These are phyloP conservation scores for Aureobasidium sp. DNA, from an alignment of 2,329 filamentous ascomycete species.

Conservation along the genomic window DNA sequence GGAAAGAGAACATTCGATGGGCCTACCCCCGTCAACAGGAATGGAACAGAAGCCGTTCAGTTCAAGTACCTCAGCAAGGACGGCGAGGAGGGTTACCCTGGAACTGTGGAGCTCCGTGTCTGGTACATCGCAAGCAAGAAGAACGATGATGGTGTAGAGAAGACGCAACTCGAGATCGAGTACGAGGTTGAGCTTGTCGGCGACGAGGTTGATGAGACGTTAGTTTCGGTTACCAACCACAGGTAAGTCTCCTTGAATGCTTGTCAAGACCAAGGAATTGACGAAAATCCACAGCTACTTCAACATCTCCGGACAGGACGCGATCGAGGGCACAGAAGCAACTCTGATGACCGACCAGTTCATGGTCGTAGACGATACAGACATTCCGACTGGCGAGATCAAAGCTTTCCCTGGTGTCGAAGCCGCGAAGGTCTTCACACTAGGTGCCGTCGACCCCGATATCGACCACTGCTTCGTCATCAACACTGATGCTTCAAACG, in stretches of 20 bases:
- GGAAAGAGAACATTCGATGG: slow-evolving; percentile 72
- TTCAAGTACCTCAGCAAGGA: slow-evolving; percentile 60
- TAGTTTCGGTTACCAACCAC: slow-evolving; percentile 92
- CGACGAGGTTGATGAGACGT: slow-evolving; percentile 75
- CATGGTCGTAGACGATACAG: slow-evolving; percentile 64
- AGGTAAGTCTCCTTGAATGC: slow-evolving; percentile 47
- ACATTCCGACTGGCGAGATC: slow-evolving; percentile 67
- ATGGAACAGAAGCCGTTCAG: slow-evolving; percentile 38
- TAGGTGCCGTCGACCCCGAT: slow-evolving; percentile 63
- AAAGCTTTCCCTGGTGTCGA: slow-evolving; percentile 58
- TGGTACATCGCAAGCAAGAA: slow-evolving; percentile 72
- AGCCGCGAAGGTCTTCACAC: slow-evolving; percentile 60
- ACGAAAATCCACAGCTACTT: slow-evolving; percentile 48
- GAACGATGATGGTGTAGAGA: slow-evolving; percentile 51
- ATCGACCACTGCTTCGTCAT: slow-evolving; percentile 90
- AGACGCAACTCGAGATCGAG: slow-evolving; percentile 72
- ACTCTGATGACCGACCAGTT: slow-evolving; percentile 55
- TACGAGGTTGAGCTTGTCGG: slow-evolving; percentile 77
- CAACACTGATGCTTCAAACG: slow-evolving; percentile 51
- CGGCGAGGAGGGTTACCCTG: slow-evolving; percentile 85
- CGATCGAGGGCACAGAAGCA: slow-evolving; percentile 56
- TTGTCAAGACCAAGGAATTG: neutral
- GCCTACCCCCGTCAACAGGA: slow-evolving; percentile 51
- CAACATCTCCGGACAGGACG: slow-evolving; percentile 56
- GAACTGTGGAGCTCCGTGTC: slow-evolving; percentile 69